These are phyloP conservation scores for Nosema muscidifuracis DNA, from an alignment of 371 early-diverging fungal genomes.

Conservation along the genomic window DNA sequence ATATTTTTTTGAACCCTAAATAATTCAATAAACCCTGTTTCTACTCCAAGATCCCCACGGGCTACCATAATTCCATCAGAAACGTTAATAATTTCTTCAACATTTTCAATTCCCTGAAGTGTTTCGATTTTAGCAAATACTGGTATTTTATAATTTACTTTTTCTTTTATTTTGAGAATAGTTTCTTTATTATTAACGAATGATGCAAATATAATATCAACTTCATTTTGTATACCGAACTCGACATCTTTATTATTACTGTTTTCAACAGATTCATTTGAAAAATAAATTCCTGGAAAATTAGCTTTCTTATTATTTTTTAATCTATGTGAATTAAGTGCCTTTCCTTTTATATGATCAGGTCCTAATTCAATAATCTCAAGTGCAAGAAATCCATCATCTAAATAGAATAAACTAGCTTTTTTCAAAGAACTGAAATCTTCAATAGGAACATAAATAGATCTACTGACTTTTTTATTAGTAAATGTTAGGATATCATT, in stretches of 20 bases:
- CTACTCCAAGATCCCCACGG: slow-evolving; percentile 89
- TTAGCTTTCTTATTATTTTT: slow-evolving; percentile 76
- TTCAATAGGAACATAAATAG: slow-evolving; percentile 74
- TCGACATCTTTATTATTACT: slow-evolving; percentile 79
- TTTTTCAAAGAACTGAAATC: slow-evolving; percentile 72
- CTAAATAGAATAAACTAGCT: slow-evolving; percentile 74
- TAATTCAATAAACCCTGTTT: slow-evolving; percentile 79
- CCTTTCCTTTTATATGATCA: slow-evolving; percentile 65
- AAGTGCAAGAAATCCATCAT: slow-evolving; percentile 65
- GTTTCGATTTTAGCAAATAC: slow-evolving; percentile 70
- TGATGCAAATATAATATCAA: slow-evolving; percentile 89
- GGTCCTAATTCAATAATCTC: slow-evolving; percentile 61
- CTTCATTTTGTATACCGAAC: slow-evolving; percentile 81
- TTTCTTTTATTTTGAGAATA: slow-evolving; percentile 71
- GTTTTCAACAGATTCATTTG: slow-evolving; percentile 79
- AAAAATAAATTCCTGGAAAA: slow-evolving; percentile 73
- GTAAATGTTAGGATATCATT: slow-evolving; percentile 62
- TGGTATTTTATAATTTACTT: slow-evolving; percentile 72
- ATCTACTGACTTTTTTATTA: background rate
- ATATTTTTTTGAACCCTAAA: slow-evolving; percentile 91
- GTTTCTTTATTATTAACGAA: slow-evolving; percentile 83
- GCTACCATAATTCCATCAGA: slow-evolving; percentile 98
- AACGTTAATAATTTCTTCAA: slow-evolving; percentile 82
- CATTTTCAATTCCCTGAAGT: slow-evolving; percentile 83
- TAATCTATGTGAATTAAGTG: slow-evolving; percentile 70